phyloP scores from a whole-genome alignment of 306 rosid species.

The Prunus campanulata region DNA sequence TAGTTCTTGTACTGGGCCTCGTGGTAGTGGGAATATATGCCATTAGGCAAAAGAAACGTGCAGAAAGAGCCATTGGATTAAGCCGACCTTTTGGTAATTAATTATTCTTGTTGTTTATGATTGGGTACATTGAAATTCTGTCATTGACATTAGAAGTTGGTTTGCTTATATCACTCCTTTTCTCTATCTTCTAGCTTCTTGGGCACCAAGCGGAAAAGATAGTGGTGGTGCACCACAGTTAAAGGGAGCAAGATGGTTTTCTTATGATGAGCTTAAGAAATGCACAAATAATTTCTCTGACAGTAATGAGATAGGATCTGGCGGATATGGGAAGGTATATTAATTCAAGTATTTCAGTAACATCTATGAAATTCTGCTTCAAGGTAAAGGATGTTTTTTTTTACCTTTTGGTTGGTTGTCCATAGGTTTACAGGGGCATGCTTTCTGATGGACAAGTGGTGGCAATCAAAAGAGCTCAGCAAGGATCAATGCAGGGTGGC shows the following conservation, averaged over 20 bases:
- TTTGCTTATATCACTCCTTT: constrained; percentile 16
- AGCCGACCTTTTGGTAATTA: constrained; percentile 83
- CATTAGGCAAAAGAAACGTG: constrained; percentile 83
- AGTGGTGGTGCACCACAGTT: constrained; percentile 96
- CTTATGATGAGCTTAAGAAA: constrained; percentile 85
- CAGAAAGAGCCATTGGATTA: constrained; percentile 82
- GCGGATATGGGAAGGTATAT: constrained; percentile 95
- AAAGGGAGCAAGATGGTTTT: constrained; percentile 98
- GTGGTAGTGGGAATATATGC: constrained; percentile 66
- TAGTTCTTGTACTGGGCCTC: constrained; percentile 61
- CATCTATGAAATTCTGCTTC: constrained; percentile 2
- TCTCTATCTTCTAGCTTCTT: constrained; percentile 60
- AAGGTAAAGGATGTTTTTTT: not conserved
- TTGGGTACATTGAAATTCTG: not conserved
- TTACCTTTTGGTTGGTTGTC: constrained; percentile 11
- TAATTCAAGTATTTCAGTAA: not conserved
- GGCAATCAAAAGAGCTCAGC: constrained; percentile 94
- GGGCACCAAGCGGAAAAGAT: constrained; percentile 90
- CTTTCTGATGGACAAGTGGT: constrained; percentile 69
- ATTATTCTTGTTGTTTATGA: constrained; percentile 12
- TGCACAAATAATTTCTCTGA: constrained; percentile 67
- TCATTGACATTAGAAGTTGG: constrained; percentile 11
- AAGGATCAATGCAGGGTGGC: constrained; percentile 97
- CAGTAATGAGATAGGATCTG: constrained; percentile 75
- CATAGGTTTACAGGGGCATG: constrained; percentile 77